phyloP scores from a whole-genome alignment of 805 yeast genomes.

The Diddensiella transvaalensis region DNA sequence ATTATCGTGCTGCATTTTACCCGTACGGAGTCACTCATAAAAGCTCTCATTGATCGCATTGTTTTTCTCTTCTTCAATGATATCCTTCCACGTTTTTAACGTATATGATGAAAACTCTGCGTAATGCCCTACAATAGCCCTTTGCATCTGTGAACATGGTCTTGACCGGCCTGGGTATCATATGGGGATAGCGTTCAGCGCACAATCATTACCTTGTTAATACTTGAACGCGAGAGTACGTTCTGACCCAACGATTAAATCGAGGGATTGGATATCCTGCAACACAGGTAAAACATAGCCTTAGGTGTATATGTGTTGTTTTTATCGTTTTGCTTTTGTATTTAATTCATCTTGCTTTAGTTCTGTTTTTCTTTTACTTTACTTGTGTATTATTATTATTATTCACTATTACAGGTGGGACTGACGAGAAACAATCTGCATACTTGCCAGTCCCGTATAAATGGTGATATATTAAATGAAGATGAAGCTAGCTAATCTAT shows the following conservation, averaged over 20 bases:
- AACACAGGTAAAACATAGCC: background rate
- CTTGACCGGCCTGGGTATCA: constrained; percentile 32
- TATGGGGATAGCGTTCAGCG: constrained; percentile 32
- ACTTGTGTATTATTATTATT: background rate
- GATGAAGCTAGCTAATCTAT: too few relatives aligned
- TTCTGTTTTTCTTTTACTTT: too few relatives aligned
- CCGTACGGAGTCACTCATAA: too few relatives aligned
- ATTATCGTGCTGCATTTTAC: too few relatives aligned
- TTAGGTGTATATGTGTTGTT: background rate
- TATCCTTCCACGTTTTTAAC: constrained; percentile 33
- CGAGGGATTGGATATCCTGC: background rate
- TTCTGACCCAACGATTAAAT: constrained; percentile 24
- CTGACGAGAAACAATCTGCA: background rate
- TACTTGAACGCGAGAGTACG: constrained; percentile 27
- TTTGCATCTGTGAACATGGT: constrained; percentile 18
- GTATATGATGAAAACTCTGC: constrained; percentile 32
- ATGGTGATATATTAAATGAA: background rate
- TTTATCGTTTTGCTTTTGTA: too few relatives aligned
- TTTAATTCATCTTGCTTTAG: too few relatives aligned
- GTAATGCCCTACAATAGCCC: constrained; percentile 26
- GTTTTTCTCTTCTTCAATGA: constrained; percentile 23
- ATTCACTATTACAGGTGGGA: constrained; percentile 1
- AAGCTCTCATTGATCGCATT: too few relatives aligned
- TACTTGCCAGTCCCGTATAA: constrained; percentile 4
- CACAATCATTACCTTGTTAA: constrained; percentile 30